Percentiles rank a stretch among this genome's conserved stretches.
These are phyloP conservation scores for Moricandia moricandioides DNA, from an alignment of 345 rosid genomes.

Conservation along the genomic window DNA sequence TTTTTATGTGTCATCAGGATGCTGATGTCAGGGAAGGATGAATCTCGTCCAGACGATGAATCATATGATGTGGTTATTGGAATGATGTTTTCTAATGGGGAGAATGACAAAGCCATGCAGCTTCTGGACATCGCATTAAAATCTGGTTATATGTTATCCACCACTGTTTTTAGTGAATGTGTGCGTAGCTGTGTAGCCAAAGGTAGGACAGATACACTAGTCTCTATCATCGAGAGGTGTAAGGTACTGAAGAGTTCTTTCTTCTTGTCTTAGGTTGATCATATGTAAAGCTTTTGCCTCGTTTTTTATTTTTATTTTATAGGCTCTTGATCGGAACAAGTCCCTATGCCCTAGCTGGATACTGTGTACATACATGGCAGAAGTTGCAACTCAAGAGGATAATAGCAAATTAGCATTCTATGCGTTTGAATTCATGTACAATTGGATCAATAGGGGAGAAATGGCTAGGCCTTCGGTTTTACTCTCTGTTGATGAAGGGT, in stretches of 20 bases:
- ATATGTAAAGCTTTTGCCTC: neutral
- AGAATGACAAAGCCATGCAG: constrained; percentile 69
- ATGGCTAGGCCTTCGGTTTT: constrained; percentile 54
- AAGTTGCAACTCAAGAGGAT: constrained; percentile 66
- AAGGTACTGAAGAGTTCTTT: constrained; percentile 54
- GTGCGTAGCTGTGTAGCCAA: constrained; percentile 52
- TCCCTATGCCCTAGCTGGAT: constrained; percentile 81
- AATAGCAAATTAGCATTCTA: constrained; percentile 75
- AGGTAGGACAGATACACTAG: constrained; percentile 62
- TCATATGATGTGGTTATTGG: constrained; percentile 66
- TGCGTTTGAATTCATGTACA: constrained; percentile 81
- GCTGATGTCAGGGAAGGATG: constrained; percentile 67
- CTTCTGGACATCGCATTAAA: constrained; percentile 57
- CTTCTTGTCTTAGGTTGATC: neutral
- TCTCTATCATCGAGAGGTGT: constrained; percentile 78
- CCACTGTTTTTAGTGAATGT: constrained; percentile 52
- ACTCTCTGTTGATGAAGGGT: constrained; percentile 82
- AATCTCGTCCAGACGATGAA: constrained; percentile 82
- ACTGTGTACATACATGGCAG: constrained; percentile 64
- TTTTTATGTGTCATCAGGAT: constrained; percentile 53
- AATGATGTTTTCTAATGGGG: constrained; percentile 47
- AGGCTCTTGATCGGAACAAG: constrained; percentile 81
- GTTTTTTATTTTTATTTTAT: constrained; percentile 16
- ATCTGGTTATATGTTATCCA: constrained; percentile 58
- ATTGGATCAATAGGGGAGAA: constrained; percentile 80